Evolutionary conservation across 2,329 filamentous ascomycete genomes (phyloP).

Genomic region (Tolypocladium endophyticum): DNA sequence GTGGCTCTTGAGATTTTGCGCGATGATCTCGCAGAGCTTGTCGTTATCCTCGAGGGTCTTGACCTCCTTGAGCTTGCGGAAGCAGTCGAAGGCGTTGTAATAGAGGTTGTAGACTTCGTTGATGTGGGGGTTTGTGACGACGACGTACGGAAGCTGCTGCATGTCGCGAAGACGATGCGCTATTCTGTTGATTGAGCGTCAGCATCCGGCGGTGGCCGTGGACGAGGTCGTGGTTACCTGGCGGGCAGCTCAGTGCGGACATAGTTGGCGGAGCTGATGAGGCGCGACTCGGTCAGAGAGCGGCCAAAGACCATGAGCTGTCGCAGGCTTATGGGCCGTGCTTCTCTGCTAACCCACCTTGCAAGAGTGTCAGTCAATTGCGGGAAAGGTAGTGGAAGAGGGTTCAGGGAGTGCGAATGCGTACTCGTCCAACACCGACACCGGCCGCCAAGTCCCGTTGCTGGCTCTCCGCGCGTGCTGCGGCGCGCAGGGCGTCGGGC

Average conservation of each 20-base stretch:
- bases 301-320: conserved; percentile 97
- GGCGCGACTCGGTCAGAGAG: conserved; percentile 76
- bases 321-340: conserved; percentile 87
- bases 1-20: conserved; percentile 73
- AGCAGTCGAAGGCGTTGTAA: conserved; percentile 88
- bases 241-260: conserved; percentile 72
- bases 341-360: conserved; percentile 89
- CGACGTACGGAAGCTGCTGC: conserved; percentile 89
- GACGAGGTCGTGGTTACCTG: conserved; percentile 6
- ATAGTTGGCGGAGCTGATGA: conserved; percentile 95
- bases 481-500: neutral
- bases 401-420: conserved; percentile 12
- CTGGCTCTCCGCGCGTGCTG: conserved; percentile 10
- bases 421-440: conserved; percentile 55
- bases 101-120: conserved; percentile 94
- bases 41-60: conserved; percentile 85
- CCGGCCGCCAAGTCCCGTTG: conserved; percentile 46
- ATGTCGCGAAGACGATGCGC: conserved; percentile 94
- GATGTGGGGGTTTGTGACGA: conserved; percentile 90
- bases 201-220: neutral
- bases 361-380: conserved; percentile 5
- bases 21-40: conserved; percentile 68
- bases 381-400: conserved; percentile 7
- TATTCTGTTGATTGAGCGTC: conserved; percentile 41
- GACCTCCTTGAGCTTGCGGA: conserved; percentile 76